Base-by-base conservation (phyloP, 2,329 filamentous ascomycete genomes). In the Sclerotinia subarctica region DNA sequence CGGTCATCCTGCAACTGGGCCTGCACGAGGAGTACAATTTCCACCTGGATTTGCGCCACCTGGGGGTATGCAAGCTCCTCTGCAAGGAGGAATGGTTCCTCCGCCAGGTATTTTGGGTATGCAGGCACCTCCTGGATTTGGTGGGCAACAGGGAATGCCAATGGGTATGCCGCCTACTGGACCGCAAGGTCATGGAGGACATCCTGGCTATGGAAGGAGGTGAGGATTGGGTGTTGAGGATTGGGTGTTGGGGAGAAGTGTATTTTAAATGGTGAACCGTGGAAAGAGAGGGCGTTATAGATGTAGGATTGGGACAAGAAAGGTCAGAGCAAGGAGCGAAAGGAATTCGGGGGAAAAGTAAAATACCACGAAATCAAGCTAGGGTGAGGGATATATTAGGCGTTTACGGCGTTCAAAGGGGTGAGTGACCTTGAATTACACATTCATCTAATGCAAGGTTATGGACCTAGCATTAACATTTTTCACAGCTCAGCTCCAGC, bases 31-130 rank as follows among this genome's bases (percentile, higher is more conserved):
- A 62, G 49, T 62, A 0, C 59, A 62, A 19, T 62, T 62, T 85
- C 85, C 83, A 29, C 81, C 83, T 60, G 83, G 83, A 0, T 67
- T 67, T n/a, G 58, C 47, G n/a, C 58, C 66, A 6, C 64, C 54
- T 2, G 62, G 62, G 7, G 62, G 32, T 15, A 64, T 64, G 60
- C 60, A 32, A 19, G 19, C 21, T 56, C 53, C 53, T 35, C 19
- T 32, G 7, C 53, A n/a, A n/a, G 35, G 38, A 2, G 49, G 26
- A 2, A 57, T 54, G 38, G 38, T 47, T 66, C 64, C 52, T 29
- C 65, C 65, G 13, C 65, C 65, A 3, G 65, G 65, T 19, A 26
- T 67, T 7, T 51, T 58, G 6, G 74, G 75, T 26, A 75, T 73
- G 42, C 70, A 74, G 57, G 72, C 75, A 59, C 78, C 78, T 15